Base-by-base conservation (phyloP, 73 alveolate genomes). In the Effrenium voratum region DNA sequence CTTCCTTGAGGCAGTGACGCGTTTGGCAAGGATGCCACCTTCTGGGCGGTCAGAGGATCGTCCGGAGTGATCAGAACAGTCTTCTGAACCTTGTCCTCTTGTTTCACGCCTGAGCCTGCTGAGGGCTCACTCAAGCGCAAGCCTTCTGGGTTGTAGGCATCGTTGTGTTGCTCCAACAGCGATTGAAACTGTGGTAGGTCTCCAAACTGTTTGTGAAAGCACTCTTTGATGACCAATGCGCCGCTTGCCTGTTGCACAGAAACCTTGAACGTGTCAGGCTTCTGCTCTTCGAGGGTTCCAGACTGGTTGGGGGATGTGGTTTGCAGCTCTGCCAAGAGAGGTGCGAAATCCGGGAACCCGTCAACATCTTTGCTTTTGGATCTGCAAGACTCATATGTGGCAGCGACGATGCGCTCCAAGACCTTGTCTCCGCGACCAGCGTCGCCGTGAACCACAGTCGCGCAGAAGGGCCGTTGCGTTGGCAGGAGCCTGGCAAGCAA, bases 21-120 rank as follows among this genome's bases (percentile, higher is more conserved):
- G 47, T 80, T 80, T 32, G 70, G 44, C 28, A 80, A 26, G 91
- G 72, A 44, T 4, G 91, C 91, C 91, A 80, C 2, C 91, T 45
- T 80, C 72, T 44, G 72, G 55, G 41, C 72, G 30, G 91, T 80
- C 70, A 80, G 36, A 8, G 1, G n/a, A 36, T 28, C 70, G 26
- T 46, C 72, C 45, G 45, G 68, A 4, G 3, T 49, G 47, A 80
- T 72, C 12, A 45, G 45, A 32, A 45, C 72, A 41, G 47, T 26
- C 70, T 44, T 80, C 36, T 3, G 47, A 24, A 15, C 70, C 1
- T 1, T 32, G 16, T 24, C 34, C 2, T 43, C 60, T 36, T 72
- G 45, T 3, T 30, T 30, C 44, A 0, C 32, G 26, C 19, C 30
- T 19, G 72, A 3, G 2, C 26, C 26, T 2, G 66, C 5, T 2